Base-by-base conservation (phyloP, 495 filamentous ascomycete genomes). In the Xylaria sp. region DNA sequence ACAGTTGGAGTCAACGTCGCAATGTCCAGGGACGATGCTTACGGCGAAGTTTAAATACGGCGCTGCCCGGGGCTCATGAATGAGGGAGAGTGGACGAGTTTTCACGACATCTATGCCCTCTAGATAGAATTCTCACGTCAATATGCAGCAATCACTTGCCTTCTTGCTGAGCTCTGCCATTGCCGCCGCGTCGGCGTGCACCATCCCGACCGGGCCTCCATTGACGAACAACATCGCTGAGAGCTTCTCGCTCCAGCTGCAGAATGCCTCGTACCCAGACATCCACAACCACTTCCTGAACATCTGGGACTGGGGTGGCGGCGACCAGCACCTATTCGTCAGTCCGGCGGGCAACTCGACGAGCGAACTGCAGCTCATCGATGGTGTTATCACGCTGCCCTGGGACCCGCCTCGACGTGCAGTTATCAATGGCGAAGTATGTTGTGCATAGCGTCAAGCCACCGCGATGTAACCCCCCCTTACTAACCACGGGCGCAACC, bases 271-370 rank as follows among this genome's bases (percentile, higher is more conserved):
- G n/a, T 80, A 81, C 43, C 84, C 84, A 0, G 75, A 80, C 6
- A 76, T 88, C 58, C 83, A 88, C 75, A 82, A 86, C 72, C 78
- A 81, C 61, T 82, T 81, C 75, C 75, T 88, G 71, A 86, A 87
- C 72, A 80, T 88, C 69, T 78, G 81, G 76, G 76, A 79, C 61
- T 82, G 83, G 57, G 85, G 83, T 6, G 83, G 82, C 40, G 83
- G 82, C 15, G 86, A 88, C 71, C 81, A 82, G 35, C 85, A 88
- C 72, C 72, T 85, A 8, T 83, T 83, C 70, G 80, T 88, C 31
- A 79, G 80, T 26, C 85, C 86, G 7, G 81, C 81, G 2, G 86
- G 86, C 8, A 79, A 79, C 31, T 74, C 80, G 11, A 83, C 85
- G 1, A 81, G 74, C 46, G 80, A 86, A 68, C 76, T 87, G 17